phyloP scores from a whole-genome alignment of 805 yeast genomes.

The Pichia membranifaciens region DNA sequence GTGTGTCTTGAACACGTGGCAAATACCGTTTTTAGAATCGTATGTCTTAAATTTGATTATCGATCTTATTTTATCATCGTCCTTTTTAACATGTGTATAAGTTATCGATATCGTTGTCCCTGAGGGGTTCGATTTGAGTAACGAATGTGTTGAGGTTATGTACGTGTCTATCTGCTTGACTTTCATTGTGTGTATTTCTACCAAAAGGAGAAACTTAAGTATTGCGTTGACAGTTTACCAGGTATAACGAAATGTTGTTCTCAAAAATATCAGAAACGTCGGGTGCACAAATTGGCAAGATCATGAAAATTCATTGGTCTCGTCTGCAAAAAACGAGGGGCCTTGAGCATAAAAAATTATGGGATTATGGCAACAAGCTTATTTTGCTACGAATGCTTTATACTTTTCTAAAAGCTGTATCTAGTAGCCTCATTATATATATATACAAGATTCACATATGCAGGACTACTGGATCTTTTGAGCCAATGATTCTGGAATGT shows the following conservation, averaged over 20 bases:
- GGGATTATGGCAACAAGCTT: too few species aligned
- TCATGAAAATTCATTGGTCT: too few species aligned
- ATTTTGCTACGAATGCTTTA: too few species aligned
- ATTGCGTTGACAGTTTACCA: background rate
- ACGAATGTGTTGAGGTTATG: slow-evolving; percentile 25
- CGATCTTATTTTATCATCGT: slow-evolving; percentile 16
- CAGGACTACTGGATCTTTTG: slow-evolving; percentile 2
- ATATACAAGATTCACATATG: too few species aligned
- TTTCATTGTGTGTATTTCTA: too few species aligned
- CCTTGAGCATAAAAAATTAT: too few species aligned
- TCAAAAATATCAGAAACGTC: too few species aligned
- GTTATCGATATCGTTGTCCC: slow-evolving; percentile 29
- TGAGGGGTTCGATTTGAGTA: slow-evolving; percentile 27
- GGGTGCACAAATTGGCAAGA: too few species aligned
- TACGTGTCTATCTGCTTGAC: slow-evolving; percentile 27
- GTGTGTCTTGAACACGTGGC: slow-evolving; percentile 51
- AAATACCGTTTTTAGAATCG: slow-evolving; percentile 59
- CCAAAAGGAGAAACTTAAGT: background rate
- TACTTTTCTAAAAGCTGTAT: too few species aligned
- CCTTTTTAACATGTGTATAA: slow-evolving; percentile 27
- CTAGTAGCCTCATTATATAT: too few species aligned
- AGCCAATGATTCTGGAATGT: slow-evolving; percentile 16
- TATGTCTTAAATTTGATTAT: slow-evolving; percentile 52
- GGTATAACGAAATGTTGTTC: too few species aligned
- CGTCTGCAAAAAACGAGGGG: too few species aligned